Evolutionary conservation across 805 yeast species (phyloP).

Genomic region (Yamadazyma tumulicola): DNA sequence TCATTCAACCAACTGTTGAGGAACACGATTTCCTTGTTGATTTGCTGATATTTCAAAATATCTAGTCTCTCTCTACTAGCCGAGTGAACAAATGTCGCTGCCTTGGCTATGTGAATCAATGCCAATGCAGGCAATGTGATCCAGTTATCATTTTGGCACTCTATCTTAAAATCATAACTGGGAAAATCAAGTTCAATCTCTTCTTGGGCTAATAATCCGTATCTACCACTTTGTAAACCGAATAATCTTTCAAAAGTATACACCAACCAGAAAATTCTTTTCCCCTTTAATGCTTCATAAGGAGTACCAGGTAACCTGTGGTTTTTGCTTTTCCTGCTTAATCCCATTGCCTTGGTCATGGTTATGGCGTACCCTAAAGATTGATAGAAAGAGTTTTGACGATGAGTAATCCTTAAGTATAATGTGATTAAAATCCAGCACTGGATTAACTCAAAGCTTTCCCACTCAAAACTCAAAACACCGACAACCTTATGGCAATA

Average conservation of each 20-base stretch:
- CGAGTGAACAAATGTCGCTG: conserved; percentile 35
- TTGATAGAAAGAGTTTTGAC: conserved; percentile 33
- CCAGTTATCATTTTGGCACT: conserved; percentile 45
- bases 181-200: conserved; percentile 37
- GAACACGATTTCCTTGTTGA: conserved; percentile 27
- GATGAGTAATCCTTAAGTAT: conserved; percentile 34
- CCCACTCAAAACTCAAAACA: conserved; percentile 39
- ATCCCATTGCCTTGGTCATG: conserved; percentile 39
- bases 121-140: conserved; percentile 44
- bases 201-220: conserved; percentile 32
- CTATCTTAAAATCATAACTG: conserved; percentile 21
- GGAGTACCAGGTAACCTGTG: conserved; percentile 15
- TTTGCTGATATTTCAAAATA: conserved; percentile 25
- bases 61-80: conserved; percentile 23
- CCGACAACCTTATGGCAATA: conserved; percentile 29
- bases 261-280: conserved; percentile 53
- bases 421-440: conserved; percentile 36
- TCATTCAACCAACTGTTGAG: conserved; percentile 30
- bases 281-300: conserved; percentile 45
- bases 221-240: conserved; percentile 51
- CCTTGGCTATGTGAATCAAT: conserved; percentile 40
- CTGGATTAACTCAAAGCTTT: conserved; percentile 40
- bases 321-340: conserved; percentile 21
- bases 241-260: conserved; percentile 52
- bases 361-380: conserved; percentile 33